A percentile compares a stretch with the other conserved stretches of the same genome.
These are phyloP conservation scores for Candida palmyrensis DNA, from an alignment of 805 yeast species.

Conservation along the genomic window DNA sequence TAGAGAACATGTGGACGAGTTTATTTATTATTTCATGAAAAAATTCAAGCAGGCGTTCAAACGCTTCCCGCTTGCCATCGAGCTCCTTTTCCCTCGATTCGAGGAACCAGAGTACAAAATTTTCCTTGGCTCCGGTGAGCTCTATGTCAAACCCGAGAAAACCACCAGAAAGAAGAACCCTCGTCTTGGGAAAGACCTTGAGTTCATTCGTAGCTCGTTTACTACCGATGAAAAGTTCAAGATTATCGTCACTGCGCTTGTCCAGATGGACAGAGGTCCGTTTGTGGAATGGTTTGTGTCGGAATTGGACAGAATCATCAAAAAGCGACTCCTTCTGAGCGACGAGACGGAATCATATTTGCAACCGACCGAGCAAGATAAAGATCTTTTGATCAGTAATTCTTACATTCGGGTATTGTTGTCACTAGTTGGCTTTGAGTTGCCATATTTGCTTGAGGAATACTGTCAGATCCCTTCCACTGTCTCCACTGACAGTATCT, in stretches of 20 bases:
- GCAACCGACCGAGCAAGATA: conserved; percentile 11
- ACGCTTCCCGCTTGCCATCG: conserved; percentile 54
- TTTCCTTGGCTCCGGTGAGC: conserved; percentile 61
- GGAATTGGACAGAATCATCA: conserved; percentile 28
- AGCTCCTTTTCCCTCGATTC: conserved; percentile 61
- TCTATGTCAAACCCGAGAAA: conserved; percentile 20
- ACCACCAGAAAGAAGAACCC: conserved; percentile 15
- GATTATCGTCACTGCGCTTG: conserved; percentile 45
- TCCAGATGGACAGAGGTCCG: conserved; percentile 38
- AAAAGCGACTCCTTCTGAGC: conserved; percentile 14
- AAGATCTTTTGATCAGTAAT: conserved; percentile 39
- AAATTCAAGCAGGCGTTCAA: conserved; percentile 45
- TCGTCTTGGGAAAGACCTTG: conserved; percentile 29
- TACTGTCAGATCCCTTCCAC: conserved; percentile 33
- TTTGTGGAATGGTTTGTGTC: conserved; percentile 41
- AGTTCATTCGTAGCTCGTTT: conserved; percentile 24
- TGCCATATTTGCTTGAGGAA: conserved; percentile 37
- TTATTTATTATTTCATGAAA: conserved; percentile 61
- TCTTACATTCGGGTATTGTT: conserved; percentile 47
- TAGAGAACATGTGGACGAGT: conserved; percentile 58
- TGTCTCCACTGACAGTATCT: conserved; percentile 25
- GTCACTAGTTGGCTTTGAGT: conserved; percentile 38
- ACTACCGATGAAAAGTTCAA: conserved; percentile 44
- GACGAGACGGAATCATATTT: conserved; percentile 9
- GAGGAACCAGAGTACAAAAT: conserved; percentile 39